Evolutionary conservation across 805 yeast species (phyloP).

Genomic region (Pichia cephalocereana): DNA sequence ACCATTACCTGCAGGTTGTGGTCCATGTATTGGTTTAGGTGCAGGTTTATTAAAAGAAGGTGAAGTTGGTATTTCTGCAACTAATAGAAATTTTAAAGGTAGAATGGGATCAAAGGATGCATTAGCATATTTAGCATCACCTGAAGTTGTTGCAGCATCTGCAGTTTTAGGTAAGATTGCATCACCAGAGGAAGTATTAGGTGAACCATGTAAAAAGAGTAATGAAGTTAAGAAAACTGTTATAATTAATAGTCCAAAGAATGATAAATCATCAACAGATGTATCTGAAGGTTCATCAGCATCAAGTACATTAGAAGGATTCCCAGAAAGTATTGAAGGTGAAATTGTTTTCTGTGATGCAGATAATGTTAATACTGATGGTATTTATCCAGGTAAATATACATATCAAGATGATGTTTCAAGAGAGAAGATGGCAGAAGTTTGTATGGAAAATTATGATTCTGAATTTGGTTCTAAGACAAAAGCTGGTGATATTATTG

Average conservation of each 20-base stretch:
- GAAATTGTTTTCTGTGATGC: conserved; percentile 95
- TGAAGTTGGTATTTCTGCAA: conserved; percentile 96
- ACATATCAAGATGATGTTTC: conserved; percentile 98
- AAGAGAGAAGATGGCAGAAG: conserved; percentile 94
- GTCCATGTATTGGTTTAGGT: conserved; percentile 98
- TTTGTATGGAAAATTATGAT: conserved; percentile 99
- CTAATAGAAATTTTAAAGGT: conserved; percentile 97
- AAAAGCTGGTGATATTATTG: conserved; percentile 73
- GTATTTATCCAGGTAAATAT: conserved; percentile 97
- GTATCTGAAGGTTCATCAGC: conserved; percentile 27
- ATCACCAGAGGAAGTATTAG: conserved; percentile 78
- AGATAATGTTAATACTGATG: conserved; percentile 95
- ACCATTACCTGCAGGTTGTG: conserved; percentile 97
- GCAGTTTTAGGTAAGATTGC: conserved; percentile 94
- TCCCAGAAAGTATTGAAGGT: conserved; percentile 83
- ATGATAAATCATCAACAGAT: conserved; percentile 6
- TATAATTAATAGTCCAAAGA: conserved; percentile 24
- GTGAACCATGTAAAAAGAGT: conserved; percentile 39
- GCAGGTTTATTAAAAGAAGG: conserved; percentile 90
- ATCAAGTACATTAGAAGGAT: conserved; percentile 71
- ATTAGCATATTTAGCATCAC: conserved; percentile 90
- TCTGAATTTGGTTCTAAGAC: conserved; percentile 77
- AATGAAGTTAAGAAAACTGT: conserved; percentile 39
- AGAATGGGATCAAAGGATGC: conserved; percentile 99
- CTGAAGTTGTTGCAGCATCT: conserved; percentile 97